These are phyloP conservation scores for Arabis alpina DNA, from an alignment of 345 rosid genomes.

Conservation along the genomic window DNA sequence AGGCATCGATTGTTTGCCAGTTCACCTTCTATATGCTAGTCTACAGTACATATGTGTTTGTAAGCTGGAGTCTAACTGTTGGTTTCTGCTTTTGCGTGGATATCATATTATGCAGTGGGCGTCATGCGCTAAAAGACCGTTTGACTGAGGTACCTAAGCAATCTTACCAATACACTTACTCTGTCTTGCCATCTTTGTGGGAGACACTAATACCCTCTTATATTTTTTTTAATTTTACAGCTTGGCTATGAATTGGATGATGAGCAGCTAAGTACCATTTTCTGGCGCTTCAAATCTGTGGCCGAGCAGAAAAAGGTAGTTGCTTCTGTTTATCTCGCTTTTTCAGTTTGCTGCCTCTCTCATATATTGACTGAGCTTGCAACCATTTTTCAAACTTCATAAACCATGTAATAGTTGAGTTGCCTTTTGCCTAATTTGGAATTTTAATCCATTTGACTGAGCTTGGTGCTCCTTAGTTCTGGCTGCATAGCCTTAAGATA, in stretches of 20 bases:
- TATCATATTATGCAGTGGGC: constrained; percentile 66
- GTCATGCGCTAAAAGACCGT: constrained; percentile 84
- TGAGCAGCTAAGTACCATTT: constrained; percentile 69
- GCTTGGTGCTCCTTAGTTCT: not conserved
- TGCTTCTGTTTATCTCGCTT: not conserved
- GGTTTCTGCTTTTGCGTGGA: constrained; percentile 24
- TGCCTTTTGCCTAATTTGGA: not conserved
- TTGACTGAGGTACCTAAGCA: constrained; percentile 64
- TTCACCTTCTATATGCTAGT: constrained; percentile 10
- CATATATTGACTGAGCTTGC: not conserved
- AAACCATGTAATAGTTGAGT: not conserved
- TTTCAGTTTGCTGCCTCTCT: not conserved
- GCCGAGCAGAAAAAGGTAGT: constrained; percentile 92
- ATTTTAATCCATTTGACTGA: not conserved
- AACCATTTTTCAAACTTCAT: not conserved
- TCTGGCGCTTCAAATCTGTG: constrained; percentile 90
- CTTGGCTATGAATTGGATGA: constrained; percentile 84
- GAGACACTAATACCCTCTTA: constrained; percentile 28
- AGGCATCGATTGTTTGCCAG: not conserved
- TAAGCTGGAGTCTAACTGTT: constrained; percentile 21
- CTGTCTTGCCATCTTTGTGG: not conserved
- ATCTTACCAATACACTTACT: constrained; percentile 6
- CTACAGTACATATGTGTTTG: constrained; percentile 14
- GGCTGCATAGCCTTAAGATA: constrained; percentile 5
- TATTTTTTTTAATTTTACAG: constrained; percentile 49